A percentile compares a stretch with the other conserved stretches of the same genome.
These are phyloP conservation scores for Pulveroboletus sp. DNA, from an alignment of 768 basidiomycete species.

Conservation along the genomic window DNA sequence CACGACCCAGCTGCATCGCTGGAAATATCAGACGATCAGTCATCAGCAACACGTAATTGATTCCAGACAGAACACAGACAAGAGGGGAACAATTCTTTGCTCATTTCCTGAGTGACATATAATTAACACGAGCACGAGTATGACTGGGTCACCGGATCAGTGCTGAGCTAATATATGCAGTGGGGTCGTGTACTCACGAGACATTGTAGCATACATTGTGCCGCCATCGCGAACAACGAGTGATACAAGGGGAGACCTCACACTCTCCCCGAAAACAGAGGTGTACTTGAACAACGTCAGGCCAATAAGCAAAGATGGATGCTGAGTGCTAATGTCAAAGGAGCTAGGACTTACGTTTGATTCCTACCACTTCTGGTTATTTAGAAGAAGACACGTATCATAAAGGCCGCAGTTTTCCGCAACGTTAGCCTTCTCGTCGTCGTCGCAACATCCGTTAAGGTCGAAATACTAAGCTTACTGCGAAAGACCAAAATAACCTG, in stretches of 20 bases:
- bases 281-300: not conserved
- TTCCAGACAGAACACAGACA: not conserved
- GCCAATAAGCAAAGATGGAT: constrained; percentile 12
- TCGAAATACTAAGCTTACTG: constrained; percentile 6
- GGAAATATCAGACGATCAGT: not conserved
- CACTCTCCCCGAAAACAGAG: constrained; percentile 9
- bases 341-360: constrained; percentile 8
- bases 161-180: no score
- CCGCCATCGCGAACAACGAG: constrained; percentile 15
- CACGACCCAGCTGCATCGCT: constrained; percentile 13
- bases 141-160: constrained; percentile 3
- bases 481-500: constrained; percentile 12
- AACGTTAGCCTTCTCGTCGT: not conserved
- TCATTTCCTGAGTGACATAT: not conserved
- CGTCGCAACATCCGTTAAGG: not conserved
- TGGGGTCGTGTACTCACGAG: constrained; percentile 1
- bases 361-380: not conserved
- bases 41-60: no score
- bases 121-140: constrained; percentile 1
- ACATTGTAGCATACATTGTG: not conserved
- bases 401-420: not conserved
- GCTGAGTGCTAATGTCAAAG: not conserved
- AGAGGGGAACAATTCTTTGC: not conserved
- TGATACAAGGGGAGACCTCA: constrained; percentile 18
- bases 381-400: constrained; percentile 6